Evolutionary conservation across 306 rosid species (phyloP).

Genomic region (Vachellia collinsii): DNA sequence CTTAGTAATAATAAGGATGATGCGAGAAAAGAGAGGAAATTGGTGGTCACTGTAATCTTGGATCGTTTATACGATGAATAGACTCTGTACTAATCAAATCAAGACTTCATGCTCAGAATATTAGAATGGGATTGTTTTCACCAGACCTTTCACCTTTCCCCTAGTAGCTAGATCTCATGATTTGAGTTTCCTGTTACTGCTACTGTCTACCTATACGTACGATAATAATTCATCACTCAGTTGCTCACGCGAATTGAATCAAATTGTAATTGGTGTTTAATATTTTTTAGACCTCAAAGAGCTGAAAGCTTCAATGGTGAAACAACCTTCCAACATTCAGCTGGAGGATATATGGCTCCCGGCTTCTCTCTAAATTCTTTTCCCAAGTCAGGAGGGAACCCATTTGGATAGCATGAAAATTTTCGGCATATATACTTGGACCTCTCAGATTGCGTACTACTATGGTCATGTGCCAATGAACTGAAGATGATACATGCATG

Average conservation of each 20-base stretch:
- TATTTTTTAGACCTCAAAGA: slow-evolving; percentile 50
- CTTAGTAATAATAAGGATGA: neutral
- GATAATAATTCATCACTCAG: neutral
- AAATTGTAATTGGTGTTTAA: slow-evolving; percentile 8
- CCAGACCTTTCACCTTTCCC: neutral
- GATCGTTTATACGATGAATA: neutral
- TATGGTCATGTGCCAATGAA: slow-evolving; percentile 1
- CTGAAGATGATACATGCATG: neutral
- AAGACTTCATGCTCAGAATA: neutral
- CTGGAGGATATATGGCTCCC: slow-evolving; percentile 34
- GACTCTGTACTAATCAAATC: neutral
- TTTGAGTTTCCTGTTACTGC: neutral
- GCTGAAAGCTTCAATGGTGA: slow-evolving; percentile 37
- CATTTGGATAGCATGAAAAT: slow-evolving; percentile 59
- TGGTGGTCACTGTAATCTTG: neutral
- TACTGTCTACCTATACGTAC: neutral
- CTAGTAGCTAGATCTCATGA: slow-evolving; percentile 4
- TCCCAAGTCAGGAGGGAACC: slow-evolving; percentile 59
- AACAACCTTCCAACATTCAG: slow-evolving; percentile 41
- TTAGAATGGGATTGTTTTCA: neutral
- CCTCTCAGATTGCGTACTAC: neutral
- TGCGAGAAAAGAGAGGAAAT: neutral
- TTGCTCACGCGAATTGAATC: neutral
- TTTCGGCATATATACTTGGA: neutral
- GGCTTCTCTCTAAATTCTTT: slow-evolving; percentile 34